Percentiles rank a stretch among this genome's conserved stretches.
phyloP scores from a whole-genome alignment of 495 filamentous ascomycete genomes.

The Stereocaulon alpinum region DNA sequence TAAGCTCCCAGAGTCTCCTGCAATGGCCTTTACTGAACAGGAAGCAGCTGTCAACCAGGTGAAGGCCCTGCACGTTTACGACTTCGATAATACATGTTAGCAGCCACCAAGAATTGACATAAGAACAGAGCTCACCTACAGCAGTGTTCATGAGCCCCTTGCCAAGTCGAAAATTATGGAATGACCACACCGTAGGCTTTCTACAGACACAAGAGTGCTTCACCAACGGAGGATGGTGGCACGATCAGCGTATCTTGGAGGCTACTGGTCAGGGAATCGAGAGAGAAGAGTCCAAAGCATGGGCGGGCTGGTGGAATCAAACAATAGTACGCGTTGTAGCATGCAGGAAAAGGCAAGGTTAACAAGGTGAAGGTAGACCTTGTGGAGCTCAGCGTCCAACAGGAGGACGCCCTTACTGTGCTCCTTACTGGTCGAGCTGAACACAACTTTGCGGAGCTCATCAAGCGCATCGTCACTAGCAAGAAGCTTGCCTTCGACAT shows the following conservation, averaged over 20 bases:
- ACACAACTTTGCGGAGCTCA: slow-evolving; percentile 59
- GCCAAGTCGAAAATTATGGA: slow-evolving; percentile 86
- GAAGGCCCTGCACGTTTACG: slow-evolving; percentile 82
- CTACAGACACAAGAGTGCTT: slow-evolving; percentile 68
- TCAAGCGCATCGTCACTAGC: slow-evolving; percentile 73
- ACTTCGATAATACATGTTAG: slow-evolving; percentile 95
- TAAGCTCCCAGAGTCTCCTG: slow-evolving; percentile 25
- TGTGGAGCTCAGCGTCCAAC: slow-evolving; percentile 69
- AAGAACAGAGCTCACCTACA: neutral
- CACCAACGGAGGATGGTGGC: slow-evolving; percentile 92
- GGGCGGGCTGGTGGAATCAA: slow-evolving; percentile 98
- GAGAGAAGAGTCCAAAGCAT: slow-evolving; percentile 70
- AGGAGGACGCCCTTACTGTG: slow-evolving; percentile 77
- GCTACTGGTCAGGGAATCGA: slow-evolving; percentile 79
- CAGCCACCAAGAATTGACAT: neutral
- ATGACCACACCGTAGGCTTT: slow-evolving; percentile 58
- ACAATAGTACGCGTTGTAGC: slow-evolving; percentile 47
- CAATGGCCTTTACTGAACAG: slow-evolving; percentile 12
- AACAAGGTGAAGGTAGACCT: slow-evolving; percentile 51
- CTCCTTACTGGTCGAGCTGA: slow-evolving; percentile 85
- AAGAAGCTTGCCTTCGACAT: slow-evolving; percentile 80
- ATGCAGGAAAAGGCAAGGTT: slow-evolving; percentile 18
- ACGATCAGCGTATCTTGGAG: slow-evolving; percentile 74
- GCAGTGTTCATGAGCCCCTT: slow-evolving; percentile 83
- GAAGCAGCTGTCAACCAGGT: slow-evolving; percentile 51